Conservation (phyloP, 495 filamentous ascomycete genomes). For the Jackrogersella multiformis region DNA sequence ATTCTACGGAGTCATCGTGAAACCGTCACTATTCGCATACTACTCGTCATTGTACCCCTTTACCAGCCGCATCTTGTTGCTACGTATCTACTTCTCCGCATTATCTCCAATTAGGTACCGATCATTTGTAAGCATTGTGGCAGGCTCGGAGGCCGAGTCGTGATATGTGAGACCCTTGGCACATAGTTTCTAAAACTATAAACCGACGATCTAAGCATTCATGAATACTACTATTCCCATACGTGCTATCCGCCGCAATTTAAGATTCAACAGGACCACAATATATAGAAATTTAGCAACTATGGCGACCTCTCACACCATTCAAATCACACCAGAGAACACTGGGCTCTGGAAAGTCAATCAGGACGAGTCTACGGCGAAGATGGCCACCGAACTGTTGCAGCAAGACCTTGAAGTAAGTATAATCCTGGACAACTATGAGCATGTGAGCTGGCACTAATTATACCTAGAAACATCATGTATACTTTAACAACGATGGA, state of each 20-base stretch:
- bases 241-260: conserved; percentile 4
- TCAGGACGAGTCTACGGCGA: conserved; percentile 66
- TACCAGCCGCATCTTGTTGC: background rate
- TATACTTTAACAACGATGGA: conserved; percentile 75
- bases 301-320: conserved; percentile 73
- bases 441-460: background rate
- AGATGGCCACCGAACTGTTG: conserved; percentile 68
- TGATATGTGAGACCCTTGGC: conserved; percentile 7
- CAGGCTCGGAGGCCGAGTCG: conserved; percentile 9
- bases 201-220: background rate
- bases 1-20: background rate
- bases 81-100: conserved; percentile 9
- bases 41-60: background rate
- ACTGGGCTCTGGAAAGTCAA: conserved; percentile 65
- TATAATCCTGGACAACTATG: background rate
- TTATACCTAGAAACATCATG: conserved; percentile 66
- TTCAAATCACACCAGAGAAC: conserved; percentile 66
- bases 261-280: conserved; percentile 1
- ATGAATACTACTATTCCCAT: conserved; percentile 6
- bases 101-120: background rate
- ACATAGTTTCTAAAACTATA: background rate
- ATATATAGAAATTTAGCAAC: conserved; percentile 29
- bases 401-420: conserved; percentile 73
- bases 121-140: conserved; percentile 23
- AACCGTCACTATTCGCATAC: conserved; percentile 4